Evolutionary conservation across 345 rosid species (phyloP).

Genomic region (Triadica sebifera): DNA sequence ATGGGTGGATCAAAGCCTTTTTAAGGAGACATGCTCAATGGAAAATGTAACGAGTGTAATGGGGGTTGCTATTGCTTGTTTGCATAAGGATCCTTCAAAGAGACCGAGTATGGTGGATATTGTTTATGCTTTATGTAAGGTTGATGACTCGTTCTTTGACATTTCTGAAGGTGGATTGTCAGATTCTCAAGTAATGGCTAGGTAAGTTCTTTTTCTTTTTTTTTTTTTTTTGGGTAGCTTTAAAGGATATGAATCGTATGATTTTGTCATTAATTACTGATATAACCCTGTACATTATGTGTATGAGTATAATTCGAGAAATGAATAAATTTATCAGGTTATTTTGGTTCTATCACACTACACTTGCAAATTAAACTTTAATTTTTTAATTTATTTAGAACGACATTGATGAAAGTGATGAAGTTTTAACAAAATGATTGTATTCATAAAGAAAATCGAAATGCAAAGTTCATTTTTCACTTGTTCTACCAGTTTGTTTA

Average conservation of each 20-base stretch:
- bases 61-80: slow-evolving; percentile 50
- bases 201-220: slow-evolving; percentile 7
- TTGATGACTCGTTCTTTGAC: slow-evolving; percentile 47
- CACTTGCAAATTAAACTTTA: too few relatives aligned
- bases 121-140: slow-evolving; percentile 57
- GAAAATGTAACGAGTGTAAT: slow-evolving; percentile 52
- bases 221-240: background rate
- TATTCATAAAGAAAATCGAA: too few relatives aligned
- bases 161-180: slow-evolving; percentile 40
- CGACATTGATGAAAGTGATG: too few relatives aligned
- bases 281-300: too few relatives aligned
- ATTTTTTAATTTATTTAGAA: too few relatives aligned
- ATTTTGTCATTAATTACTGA: too few relatives aligned
- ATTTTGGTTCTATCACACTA: too few relatives aligned
- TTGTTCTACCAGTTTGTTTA: too few relatives aligned
- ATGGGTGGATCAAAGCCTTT: slow-evolving; percentile 44
- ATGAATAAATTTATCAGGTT: too few relatives aligned
- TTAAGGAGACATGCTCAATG: slow-evolving; percentile 33
- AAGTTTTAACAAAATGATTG: too few relatives aligned
- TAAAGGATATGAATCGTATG: background rate
- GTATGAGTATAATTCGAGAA: too few relatives aligned
- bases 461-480: too few relatives aligned
- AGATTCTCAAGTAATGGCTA: slow-evolving; percentile 32
- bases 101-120: slow-evolving; percentile 69
- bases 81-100: slow-evolving; percentile 46